Evolutionary conservation across 805 yeast species (phyloP), one percentile per base, ranked within the genome.

Genomic region (Metschnikowia drakensbergensis): DNA sequence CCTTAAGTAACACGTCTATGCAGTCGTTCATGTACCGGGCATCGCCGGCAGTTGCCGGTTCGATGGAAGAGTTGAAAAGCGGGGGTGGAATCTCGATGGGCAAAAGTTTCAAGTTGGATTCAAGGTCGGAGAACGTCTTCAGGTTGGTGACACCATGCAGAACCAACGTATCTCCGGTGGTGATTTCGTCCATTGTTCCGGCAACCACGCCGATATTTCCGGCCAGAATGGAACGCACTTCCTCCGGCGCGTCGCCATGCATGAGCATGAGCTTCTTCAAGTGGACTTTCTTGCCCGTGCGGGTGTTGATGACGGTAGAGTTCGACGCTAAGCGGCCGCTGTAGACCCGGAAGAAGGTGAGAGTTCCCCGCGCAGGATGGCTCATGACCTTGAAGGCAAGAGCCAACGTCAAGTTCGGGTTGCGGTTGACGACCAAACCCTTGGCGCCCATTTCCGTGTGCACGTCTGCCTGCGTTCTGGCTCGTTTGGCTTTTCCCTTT

Each of bases 201-300:
- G 84, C 72, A n/a, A 88, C 77, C 4, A 94, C 97, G 32, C 97
- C 98, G 59, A 94, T 94, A 54, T 88, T 88, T 3, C 99, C 99
- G 0, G 86, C 75, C 5, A 72, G 64, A 22, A 92, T 72, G 27
- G 64, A 65, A 26, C 73, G 66, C 3, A 90, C 89, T 37, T 86
- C 90, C 50, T 84, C 81, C 0, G 96, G 90, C 28, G 74, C 74
- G 57, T 92, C 90, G 2, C 97, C 99, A 67, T 91, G 90, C 92
- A 92, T 89, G 46, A 86, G 68, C 43, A 88, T 70, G 37, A 94
- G 67, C 56, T 83, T 86, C 9, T 86, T 82, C 13, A 88, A 74
- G 45, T 82, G 78, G 46, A 88, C 75, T 49, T 77, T 80, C 44
- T 80, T 77, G 0, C 86, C 88, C 0, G 86, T 84, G 38, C 87